Base-by-base conservation (phyloP, 495 filamentous ascomycete genomes). In the Hyaloscypha hepaticicola region DNA sequence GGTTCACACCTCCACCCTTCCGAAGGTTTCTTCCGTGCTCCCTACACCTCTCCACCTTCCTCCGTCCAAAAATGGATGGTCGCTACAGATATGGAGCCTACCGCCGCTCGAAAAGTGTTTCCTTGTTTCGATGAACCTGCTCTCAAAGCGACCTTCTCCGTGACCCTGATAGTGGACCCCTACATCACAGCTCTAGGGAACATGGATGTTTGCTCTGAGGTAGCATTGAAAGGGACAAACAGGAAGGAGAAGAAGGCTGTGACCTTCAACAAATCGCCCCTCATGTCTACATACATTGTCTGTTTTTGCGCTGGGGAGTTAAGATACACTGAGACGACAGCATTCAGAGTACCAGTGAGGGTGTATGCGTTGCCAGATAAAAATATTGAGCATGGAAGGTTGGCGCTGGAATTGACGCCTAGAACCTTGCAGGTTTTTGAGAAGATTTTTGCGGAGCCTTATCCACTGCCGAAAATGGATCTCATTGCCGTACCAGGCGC, bases 341-440 rank as follows among this genome's bases (percentile, higher is more conserved):
- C 81, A 29, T 90, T 90, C 80, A 82, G 89, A 21, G 81, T 90
- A 5, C 89, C 89, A 19, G 80, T 91, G 58, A 79, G 89, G 55
- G 87, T 90, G 22, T 99, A 96, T 90, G 86, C 65, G 94, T 92
- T 1, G 95, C 93, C 2, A 87, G 83, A 56, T 90, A 92, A 21
- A 82, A 96, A 45, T 88, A 93, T 76, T 87, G 96, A 69, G 69
- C 92, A 97, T 72, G 93, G 90, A 51, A 82, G 81, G 2, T 95
- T 90, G 77, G 94, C 92, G 22, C 78, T 97, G 55, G 83, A 93
- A 68, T 90, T 93, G 68, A 91, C 92, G 21, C 86, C 88, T 71
- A 87, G 89, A 75, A 90, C 93, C 48, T 90, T 97, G 41, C 92
- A 96, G 72, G 92, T 91, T 75, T 97, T 94, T 77, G 96, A 93